Conservation (phyloP, 2,329 filamentous ascomycete species). For the Alternaria solani region DNA sequence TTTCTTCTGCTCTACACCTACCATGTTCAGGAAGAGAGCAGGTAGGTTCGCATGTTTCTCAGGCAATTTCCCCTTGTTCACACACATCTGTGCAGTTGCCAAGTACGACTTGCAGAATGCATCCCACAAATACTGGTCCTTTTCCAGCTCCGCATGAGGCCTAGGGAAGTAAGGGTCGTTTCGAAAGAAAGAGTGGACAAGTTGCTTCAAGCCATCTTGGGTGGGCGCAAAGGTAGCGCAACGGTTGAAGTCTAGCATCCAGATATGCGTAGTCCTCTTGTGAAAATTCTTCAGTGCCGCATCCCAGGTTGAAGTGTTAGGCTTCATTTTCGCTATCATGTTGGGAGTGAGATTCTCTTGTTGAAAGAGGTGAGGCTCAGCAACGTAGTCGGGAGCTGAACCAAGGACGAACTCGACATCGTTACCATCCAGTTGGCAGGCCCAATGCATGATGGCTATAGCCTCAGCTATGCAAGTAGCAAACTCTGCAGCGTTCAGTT, state of each 20-base stretch:
- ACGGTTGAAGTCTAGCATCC: slow-evolving; percentile 67
- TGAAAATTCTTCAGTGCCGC: neutral
- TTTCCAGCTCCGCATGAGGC: neutral
- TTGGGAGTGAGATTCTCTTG: neutral
- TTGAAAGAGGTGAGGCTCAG: neutral
- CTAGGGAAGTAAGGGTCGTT: slow-evolving; percentile 62
- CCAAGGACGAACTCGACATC: slow-evolving; percentile 65
- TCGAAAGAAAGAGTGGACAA: slow-evolving; percentile 54
- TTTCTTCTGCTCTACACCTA: neutral
- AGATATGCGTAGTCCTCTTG: slow-evolving; percentile 17
- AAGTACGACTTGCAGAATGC: neutral
- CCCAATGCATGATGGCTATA: slow-evolving; percentile 61
- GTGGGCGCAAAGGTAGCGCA: slow-evolving; percentile 57
- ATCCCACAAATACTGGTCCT: neutral
- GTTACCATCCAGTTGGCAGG: slow-evolving; percentile 56
- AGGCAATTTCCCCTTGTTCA: neutral
- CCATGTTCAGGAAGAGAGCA: neutral
- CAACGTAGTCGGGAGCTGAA: slow-evolving; percentile 10
- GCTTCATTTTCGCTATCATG: neutral
- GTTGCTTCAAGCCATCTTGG: slow-evolving; percentile 50
- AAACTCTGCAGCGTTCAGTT: slow-evolving; percentile 48
- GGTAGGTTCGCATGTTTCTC: neutral
- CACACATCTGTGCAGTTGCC: neutral
- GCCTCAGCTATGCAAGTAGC: slow-evolving; percentile 58
- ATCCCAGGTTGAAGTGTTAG: neutral